Base-by-base conservation (phyloP, 2,329 filamentous ascomycete species). In the Sarocladiaceae sp. region DNA sequence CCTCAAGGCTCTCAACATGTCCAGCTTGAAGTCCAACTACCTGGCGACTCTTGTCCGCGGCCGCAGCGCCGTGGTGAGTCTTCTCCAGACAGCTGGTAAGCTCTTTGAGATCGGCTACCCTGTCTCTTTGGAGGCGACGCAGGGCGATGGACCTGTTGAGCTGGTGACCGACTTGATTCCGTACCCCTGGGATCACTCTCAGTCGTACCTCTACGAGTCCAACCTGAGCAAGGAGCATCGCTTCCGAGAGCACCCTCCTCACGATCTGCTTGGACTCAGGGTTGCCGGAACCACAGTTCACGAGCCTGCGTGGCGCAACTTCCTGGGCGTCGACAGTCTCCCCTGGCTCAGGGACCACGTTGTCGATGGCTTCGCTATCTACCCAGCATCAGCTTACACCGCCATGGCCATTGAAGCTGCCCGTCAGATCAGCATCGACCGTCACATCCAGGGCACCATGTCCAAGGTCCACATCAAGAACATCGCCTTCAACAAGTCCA, bases 261-360 rank as follows among this genome's bases (percentile, higher is more conserved):
- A 68, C 45, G 70, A 74, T 29, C 58, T 76, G 2, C 60, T 76
- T 2, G 73, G 73, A 4, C 58, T 64, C 1, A 53, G 67, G 19
- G 67, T 66, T 10, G 64, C 68, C 47, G 64, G 64, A 35, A 71
- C 62, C 12, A 72, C 59, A 39, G 66, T 70, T 9, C 50, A 66
- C 2, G 68, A 73, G 51, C 69, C 69, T 0, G 67, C 60, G 0
- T 76, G 73, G 73, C 62, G 72, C 29, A 74, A 72, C 46, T 62
- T 70, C 19, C 53, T 76, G 23, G 63, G 63, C 10, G 50, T 68
- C 1, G 68, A 73, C 31, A 70, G 75, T 45, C 53, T 74, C 0
- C 74, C 81, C 2, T 83, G 80, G 65, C 63, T 79, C 5, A 66
- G 73, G 34, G 73, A 80, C 50, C 79, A 82, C 59, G 62, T 62